Base-by-base conservation (phyloP, 2,329 filamentous ascomycete species). In the Beauveria australis region DNA sequence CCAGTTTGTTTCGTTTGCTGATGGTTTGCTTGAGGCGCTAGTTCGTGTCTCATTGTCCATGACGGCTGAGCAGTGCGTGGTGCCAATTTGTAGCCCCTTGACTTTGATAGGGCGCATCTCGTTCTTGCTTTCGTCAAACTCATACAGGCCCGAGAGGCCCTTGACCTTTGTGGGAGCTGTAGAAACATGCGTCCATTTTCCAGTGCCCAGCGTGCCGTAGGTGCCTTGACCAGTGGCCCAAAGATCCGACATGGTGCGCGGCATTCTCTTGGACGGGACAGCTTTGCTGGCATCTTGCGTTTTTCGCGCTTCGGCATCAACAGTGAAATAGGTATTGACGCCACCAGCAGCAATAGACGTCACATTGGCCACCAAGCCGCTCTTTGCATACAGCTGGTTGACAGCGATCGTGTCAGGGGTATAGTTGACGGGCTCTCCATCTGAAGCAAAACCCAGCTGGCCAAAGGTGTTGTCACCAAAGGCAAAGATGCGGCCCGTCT, bases 391-490 rank as follows among this genome's bases (percentile, higher is more conserved):
- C 6, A 96, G 83, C 63, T 82, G 84, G 63, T 84, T 82, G 44
- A 90, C 81, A 1, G 89, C 83, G 2, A 97, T 72, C 6, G 87
- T 80, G 3, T 86, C 84, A 0, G 94, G 92, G 0, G 81, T 80
- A 65, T 93, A 89, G 26, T 89, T 78, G 61, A 77, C 82, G 8
- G 84, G 79, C 18, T 83, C 77, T 0, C 81, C 71, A 53, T 85
- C 85, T 58, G 82, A 84, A 55, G 91, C 85, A 67, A 93, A 86
- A n/a, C 93, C 93, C 3, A 97, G 81, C 73, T 97, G 94, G n/a
- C 94, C 94, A 48, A 85, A 83, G 0, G 87, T 86, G 75, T 97
- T 97, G 73, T 97, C 92, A 43, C 94, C 94, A 75, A 96, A 97
- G 7, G 86, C 81, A 72, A 94, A 96, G 18, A 94, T 81, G 18